These are phyloP conservation scores for Haplosporangium sp. DNA, from an alignment of 371 early-diverging fungal species.

Conservation along the genomic window DNA sequence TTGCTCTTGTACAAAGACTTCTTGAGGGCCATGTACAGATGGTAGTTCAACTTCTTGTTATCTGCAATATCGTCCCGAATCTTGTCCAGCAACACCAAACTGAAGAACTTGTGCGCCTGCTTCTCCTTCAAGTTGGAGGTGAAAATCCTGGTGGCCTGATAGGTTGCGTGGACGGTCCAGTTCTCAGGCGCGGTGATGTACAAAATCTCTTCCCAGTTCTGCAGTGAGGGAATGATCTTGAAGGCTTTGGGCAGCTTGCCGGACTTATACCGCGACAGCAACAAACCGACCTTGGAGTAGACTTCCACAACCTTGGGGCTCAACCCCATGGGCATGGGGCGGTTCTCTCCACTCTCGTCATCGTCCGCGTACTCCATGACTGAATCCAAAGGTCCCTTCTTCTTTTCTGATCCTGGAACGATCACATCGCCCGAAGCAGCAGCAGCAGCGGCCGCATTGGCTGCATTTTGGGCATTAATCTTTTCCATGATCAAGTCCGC, in stretches of 20 bases:
- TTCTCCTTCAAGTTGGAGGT: constrained; percentile 93
- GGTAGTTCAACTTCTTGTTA: constrained; percentile 95
- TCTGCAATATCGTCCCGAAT: constrained; percentile 95
- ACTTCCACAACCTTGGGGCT: constrained; percentile 95
- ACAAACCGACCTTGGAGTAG: constrained; percentile 94
- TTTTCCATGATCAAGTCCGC: constrained; percentile 96
- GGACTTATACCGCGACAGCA: constrained; percentile 93
- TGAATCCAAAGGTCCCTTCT: constrained; percentile 36
- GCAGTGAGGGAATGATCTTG: constrained; percentile 96
- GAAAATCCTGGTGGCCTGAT: constrained; percentile 96
- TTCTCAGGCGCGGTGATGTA: constrained; percentile 89
- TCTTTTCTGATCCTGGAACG: constrained; percentile 34
- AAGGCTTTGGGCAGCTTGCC: constrained; percentile 98
- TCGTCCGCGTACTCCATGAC: constrained; percentile 54
- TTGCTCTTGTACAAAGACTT: constrained; percentile 97
- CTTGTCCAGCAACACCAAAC: constrained; percentile 86
- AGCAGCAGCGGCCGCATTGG: constrained; percentile 45
- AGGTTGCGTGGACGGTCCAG: constrained; percentile 97
- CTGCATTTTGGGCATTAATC: constrained; percentile 80
- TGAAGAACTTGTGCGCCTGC: constrained; percentile 94
- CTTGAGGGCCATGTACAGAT: constrained; percentile 95
- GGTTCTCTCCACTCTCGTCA: constrained; percentile 48
- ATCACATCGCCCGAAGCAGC: constrained; percentile 42
- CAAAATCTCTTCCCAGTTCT: constrained; percentile 97
- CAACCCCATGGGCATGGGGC: constrained; percentile 66